Base-by-base conservation (phyloP, 148 eudicot species). In the Spergularia bocconei region DNA sequence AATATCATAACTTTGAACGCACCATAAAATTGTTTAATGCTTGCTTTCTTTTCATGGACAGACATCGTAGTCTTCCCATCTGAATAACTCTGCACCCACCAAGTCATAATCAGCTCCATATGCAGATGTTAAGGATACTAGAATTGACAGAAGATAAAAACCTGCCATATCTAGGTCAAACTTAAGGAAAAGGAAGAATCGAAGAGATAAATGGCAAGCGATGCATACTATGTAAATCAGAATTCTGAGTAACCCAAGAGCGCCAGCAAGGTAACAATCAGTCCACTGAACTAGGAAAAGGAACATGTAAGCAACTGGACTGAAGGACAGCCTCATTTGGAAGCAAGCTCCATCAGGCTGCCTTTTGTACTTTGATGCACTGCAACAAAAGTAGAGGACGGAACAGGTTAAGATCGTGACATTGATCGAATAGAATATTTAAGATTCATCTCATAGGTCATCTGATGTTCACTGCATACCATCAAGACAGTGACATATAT, bases 221-320 rank as follows among this genome's bases (percentile, higher is more conserved):
- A 70, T 36, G 58, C 8, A 38, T 66, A 90, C 91, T 91, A 87
- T 88, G 67, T 84, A 91, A 55, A 93, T 87, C 9, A 91, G 86
- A 68, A 93, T 82, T 72, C 97, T 84, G 72, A 93, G 90, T 48
- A 93, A 80, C 29, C 98, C 98, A 38, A 93, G 95, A 23, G 93
- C 89, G 75, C 95, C 91, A 57, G 97, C 98, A 77, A 93, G 87
- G 77, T 86, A 82, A 81, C 93, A 91, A 77, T 91, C 95, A 16
- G 88, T 79, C 98, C 98, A 93, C 56, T 90, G 98, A 69, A 91
- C 91, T 71, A 93, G 87, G 84, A 87, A 91, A 50, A 91, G 91
- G 69, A 93, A 82, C 16, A 90, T 63, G 11, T 82, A 89, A 47
- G 98, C 93, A 70, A 88, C 85, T 7, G 95, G 89, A 73, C 95